Conservation (phyloP, 345 rosid genomes). For the Moricandia arvensis region DNA sequence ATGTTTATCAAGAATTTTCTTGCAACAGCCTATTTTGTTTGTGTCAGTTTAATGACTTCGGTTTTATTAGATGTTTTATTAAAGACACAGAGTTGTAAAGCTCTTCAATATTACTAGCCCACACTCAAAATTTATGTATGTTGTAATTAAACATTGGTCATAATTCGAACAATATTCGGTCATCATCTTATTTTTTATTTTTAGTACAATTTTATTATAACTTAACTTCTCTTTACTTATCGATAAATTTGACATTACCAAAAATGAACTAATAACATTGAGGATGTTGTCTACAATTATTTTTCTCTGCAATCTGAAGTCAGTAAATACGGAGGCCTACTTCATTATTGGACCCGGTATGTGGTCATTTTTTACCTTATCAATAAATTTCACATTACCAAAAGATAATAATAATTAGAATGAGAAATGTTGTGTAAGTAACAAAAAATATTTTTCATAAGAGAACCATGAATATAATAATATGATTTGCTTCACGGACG, state of each 20-base stretch:
- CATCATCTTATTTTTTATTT: background rate
- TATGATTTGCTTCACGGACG: background rate
- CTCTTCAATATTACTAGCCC: background rate
- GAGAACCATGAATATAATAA: background rate
- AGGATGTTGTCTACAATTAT: background rate
- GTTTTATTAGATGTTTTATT: slow-evolving; percentile 1
- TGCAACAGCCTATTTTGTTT: slow-evolving; percentile 17
- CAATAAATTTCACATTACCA: background rate
- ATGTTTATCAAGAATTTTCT: slow-evolving; percentile 17
- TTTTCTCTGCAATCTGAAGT: background rate
- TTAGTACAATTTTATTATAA: background rate
- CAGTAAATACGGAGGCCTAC: background rate
- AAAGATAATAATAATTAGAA: background rate
- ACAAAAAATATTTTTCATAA: background rate
- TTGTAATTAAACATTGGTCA: background rate
- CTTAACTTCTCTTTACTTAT: background rate
- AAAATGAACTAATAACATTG: background rate
- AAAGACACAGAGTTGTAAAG: background rate
- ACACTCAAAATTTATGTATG: background rate
- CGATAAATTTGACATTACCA: background rate
- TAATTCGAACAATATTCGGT: background rate
- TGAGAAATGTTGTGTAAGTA: background rate
- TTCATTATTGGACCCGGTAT: no score
- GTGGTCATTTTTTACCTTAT: no score
- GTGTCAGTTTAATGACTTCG: background rate